Conservation (phyloP, 2,329 filamentous ascomycete species). For the Ascosphaera aggregata region DNA sequence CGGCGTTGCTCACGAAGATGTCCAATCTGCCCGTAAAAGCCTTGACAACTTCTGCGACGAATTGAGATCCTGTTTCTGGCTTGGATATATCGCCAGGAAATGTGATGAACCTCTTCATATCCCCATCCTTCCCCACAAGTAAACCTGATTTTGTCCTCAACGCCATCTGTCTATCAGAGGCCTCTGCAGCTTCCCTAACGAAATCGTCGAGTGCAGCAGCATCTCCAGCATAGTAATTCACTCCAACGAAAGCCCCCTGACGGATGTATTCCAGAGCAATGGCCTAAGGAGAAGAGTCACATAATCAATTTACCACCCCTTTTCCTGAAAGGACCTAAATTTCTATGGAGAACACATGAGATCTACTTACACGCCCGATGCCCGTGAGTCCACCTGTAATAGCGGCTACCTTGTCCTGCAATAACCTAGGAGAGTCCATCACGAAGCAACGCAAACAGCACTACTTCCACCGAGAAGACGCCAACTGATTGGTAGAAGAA, state of each 20-base stretch:
- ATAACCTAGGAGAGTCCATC: conserved; percentile 25
- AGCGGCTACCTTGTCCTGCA: conserved; percentile 54
- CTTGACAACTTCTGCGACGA: conserved; percentile 43
- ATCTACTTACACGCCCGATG: conserved; percentile 38
- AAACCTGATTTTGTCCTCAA: not conserved
- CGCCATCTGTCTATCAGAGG: not conserved
- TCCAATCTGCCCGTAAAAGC: conserved; percentile 30
- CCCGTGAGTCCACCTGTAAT: conserved; percentile 74
- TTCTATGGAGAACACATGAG: not conserved
- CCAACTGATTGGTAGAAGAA: no score
- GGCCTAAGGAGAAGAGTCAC: conserved; percentile 20
- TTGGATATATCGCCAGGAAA: conserved; percentile 57
- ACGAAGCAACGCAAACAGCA: not conserved
- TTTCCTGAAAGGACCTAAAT: no score
- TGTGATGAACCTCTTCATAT: conserved; percentile 30
- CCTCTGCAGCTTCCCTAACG: conserved; percentile 12
- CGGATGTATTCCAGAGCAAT: conserved; percentile 58
- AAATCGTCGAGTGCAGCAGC: conserved; percentile 25
- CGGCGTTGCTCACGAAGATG: conserved; percentile 73
- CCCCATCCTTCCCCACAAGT: not conserved
- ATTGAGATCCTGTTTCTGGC: conserved; percentile 42
- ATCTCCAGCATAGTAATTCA: conserved; percentile 42
- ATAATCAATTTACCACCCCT: no score
- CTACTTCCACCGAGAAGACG: not conserved
- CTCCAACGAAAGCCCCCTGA: conserved; percentile 54